A percentile compares a stretch with the other conserved stretches of the same genome.
Conservation (phyloP, 2,329 filamentous ascomycete species). For the Aureobasidium zeae region DNA sequence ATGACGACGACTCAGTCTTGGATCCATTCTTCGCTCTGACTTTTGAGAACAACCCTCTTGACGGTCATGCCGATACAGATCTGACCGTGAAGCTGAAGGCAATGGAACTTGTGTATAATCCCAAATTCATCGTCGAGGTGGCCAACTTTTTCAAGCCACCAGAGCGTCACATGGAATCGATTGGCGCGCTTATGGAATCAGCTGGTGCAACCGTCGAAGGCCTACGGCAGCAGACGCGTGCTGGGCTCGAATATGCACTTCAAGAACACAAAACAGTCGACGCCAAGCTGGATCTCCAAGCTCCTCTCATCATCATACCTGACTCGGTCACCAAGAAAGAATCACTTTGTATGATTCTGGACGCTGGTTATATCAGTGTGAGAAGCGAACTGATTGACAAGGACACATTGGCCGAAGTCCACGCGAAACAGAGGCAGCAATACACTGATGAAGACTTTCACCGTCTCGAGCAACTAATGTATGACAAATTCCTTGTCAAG, state of each 20-base stretch:
- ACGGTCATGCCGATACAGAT: constrained; percentile 83
- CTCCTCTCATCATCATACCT: constrained; percentile 90
- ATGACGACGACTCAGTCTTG: constrained; percentile 39
- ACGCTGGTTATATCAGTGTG: constrained; percentile 91
- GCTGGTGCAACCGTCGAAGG: constrained; percentile 94
- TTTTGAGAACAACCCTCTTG: constrained; percentile 89
- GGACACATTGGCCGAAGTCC: constrained; percentile 78
- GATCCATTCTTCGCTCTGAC: constrained; percentile 88
- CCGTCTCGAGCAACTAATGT: constrained; percentile 85
- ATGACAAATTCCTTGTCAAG: constrained; percentile 91
- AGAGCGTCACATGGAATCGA: constrained; percentile 96
- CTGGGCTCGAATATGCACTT: constrained; percentile 88
- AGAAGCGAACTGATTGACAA: constrained; percentile 90
- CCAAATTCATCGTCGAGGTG: constrained; percentile 80
- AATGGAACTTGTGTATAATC: constrained; percentile 96
- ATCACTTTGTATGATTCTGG: constrained; percentile 83
- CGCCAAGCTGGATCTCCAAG: constrained; percentile 88
- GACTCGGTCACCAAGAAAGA: constrained; percentile 77
- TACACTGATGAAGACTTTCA: constrained; percentile 86
- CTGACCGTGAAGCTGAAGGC: constrained; percentile 87
- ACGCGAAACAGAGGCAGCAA: constrained; percentile 77
- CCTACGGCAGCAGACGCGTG: constrained; percentile 86
- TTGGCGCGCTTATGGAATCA: constrained; percentile 87
- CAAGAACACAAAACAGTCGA: constrained; percentile 98
- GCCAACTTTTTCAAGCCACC: constrained; percentile 94